Percentiles rank a stretch among this genome's conserved stretches.
phyloP scores from a whole-genome alignment of 352 stramenopile species.

The Elongisporangium undulatum region DNA sequence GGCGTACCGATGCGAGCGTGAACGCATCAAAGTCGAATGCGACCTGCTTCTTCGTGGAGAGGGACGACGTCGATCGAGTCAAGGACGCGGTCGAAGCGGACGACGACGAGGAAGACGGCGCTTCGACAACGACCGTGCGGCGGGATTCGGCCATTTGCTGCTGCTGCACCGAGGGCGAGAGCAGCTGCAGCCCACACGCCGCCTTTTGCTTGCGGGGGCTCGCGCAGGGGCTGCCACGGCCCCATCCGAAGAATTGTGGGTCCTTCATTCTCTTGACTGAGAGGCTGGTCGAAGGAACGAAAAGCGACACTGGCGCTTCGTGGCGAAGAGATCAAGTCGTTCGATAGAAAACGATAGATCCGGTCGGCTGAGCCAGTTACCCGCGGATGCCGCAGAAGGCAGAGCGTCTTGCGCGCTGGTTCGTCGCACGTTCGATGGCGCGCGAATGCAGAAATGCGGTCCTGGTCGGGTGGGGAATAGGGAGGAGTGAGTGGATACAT shows the following conservation, averaged over 20 bases:
- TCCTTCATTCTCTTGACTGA: neutral
- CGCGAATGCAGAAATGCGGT: neutral
- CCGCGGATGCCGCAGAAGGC: neutral
- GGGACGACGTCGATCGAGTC: constrained; percentile 3
- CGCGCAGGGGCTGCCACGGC: neutral
- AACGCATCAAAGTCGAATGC: constrained; percentile 43
- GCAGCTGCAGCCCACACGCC: constrained; percentile 17
- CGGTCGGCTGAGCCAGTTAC: neutral
- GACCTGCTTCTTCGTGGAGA: neutral
- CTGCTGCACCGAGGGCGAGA: constrained; percentile 30
- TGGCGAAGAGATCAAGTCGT: neutral
- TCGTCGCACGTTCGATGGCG: neutral
- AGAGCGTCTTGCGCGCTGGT: neutral
- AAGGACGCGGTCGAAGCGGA: constrained; percentile 17
- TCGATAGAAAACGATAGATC: neutral
- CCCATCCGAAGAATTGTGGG: neutral
- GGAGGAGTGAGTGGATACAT: neutral
- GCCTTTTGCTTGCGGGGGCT: neutral
- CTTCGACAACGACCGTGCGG: constrained; percentile 12
- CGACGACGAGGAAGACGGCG: constrained; percentile 5
- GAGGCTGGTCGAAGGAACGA: neutral
- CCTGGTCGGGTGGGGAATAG: neutral
- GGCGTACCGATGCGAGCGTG: constrained; percentile 37
- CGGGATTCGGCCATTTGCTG: constrained; percentile 1
- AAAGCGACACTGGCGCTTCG: neutral